Evolutionary conservation across 179 eudicot genomes (phyloP).

Genomic region (Silene vulgaris): DNA sequence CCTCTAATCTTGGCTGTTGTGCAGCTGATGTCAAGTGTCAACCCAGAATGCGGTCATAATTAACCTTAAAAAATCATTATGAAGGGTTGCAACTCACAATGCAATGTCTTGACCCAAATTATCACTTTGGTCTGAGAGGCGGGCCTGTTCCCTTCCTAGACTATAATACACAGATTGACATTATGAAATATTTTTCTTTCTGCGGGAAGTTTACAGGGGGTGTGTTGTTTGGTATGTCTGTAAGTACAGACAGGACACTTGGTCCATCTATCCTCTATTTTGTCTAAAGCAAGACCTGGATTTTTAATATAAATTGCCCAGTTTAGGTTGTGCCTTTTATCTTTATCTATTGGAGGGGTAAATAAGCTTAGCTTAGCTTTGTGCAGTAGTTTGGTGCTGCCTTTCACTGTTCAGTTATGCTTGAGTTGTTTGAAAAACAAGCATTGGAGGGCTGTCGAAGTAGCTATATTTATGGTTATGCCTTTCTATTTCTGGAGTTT

Average conservation of each 20-base stretch:
- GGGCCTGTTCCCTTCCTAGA: background rate
- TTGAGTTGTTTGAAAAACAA: no score
- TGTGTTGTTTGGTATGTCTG: background rate
- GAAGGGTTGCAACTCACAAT: background rate
- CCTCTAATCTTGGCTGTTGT: no score
- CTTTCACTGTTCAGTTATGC: background rate
- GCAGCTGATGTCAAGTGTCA: no score
- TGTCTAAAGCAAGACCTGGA: background rate
- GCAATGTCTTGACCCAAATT: background rate
- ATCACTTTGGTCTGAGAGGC: background rate
- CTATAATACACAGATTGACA: background rate
- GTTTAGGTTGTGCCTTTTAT: background rate
- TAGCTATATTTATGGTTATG: no score
- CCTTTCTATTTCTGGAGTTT: no score
- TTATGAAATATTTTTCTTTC: background rate
- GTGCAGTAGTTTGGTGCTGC: background rate
- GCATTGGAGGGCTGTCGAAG: no score
- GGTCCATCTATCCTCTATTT: constrained; percentile 3
- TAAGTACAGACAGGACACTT: background rate
- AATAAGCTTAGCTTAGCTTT: background rate
- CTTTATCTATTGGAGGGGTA: background rate
- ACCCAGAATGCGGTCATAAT: no score
- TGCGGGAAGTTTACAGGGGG: no score
- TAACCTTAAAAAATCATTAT: background rate
- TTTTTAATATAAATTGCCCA: background rate